Evolutionary conservation across 768 basidiomycete species (phyloP).

Genomic region (Hypholoma sublateritium): DNA sequence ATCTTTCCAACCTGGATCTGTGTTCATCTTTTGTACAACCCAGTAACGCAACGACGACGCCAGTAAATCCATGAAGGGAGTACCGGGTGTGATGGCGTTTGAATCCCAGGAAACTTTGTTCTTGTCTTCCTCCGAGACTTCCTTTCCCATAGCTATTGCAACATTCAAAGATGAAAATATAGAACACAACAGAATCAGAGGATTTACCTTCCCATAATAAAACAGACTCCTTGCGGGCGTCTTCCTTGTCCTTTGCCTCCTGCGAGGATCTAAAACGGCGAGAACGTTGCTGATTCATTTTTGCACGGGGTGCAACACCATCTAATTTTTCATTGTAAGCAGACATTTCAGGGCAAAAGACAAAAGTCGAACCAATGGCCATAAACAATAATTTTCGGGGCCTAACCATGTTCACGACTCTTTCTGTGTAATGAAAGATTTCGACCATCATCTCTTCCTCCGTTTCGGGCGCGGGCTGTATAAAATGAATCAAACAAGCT

Average conservation of each 20-base stretch:
- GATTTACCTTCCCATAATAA: conserved; percentile 79
- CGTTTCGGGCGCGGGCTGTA: conserved; percentile 90
- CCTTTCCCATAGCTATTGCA: conserved; percentile 86
- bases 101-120: conserved; percentile 92
- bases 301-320: conserved; percentile 96
- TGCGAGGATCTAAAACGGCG: conserved; percentile 93
- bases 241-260: conserved; percentile 93
- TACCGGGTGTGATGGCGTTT: conserved; percentile 98
- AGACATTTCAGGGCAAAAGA: background rate
- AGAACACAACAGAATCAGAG: background rate
- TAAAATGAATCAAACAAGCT: background rate
- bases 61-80: conserved; percentile 96
- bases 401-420: conserved; percentile 95
- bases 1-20: conserved; percentile 94
- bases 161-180: background rate
- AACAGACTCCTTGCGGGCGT: conserved; percentile 80
- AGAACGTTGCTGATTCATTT: conserved; percentile 99
- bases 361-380: conserved; percentile 74
- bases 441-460: conserved; percentile 99
- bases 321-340: conserved; percentile 44
- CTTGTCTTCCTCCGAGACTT: conserved; percentile 76
- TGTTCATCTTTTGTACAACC: conserved; percentile 94
- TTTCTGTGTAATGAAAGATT: conserved; percentile 94
- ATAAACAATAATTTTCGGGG: conserved; percentile 96
- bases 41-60: conserved; percentile 90